Conservation (phyloP, 805 yeast species). For the Nakazawaea sp. region DNA sequence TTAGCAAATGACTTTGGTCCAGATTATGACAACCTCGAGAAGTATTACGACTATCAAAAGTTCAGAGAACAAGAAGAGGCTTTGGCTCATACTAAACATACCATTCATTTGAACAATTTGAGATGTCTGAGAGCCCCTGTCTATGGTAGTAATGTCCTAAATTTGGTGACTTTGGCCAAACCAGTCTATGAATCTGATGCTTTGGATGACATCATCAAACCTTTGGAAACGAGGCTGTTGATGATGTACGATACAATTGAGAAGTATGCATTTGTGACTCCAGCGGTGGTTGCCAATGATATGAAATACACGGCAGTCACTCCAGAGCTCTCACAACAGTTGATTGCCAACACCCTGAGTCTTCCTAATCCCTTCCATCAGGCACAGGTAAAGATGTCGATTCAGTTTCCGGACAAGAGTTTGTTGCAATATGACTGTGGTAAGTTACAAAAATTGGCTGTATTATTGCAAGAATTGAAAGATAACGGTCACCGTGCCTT, state of each 20-base stretch:
- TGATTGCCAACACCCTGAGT: conserved; percentile 22
- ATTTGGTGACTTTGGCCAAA: conserved; percentile 28
- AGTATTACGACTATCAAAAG: conserved; percentile 53
- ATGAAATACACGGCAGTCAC: conserved; percentile 50
- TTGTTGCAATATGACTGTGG: conserved; percentile 95
- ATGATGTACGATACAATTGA: conserved; percentile 48
- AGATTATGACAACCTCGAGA: conserved; percentile 34
- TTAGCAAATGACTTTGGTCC: conserved; percentile 23
- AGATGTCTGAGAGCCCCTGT: conserved; percentile 63
- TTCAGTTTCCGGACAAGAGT: conserved; percentile 95
- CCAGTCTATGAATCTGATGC: conserved; percentile 19
- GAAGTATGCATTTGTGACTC: conserved; percentile 81
- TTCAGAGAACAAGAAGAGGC: conserved; percentile 44
- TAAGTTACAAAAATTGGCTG: conserved; percentile 80
- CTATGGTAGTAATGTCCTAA: conserved; percentile 55
- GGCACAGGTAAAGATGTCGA: conserved; percentile 77
- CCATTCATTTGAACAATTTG: conserved; percentile 54
- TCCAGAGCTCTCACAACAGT: conserved; percentile 16
- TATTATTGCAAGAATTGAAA: conserved; percentile 66
- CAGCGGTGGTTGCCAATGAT: conserved; percentile 74
- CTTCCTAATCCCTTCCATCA: conserved; percentile 60
- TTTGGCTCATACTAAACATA: conserved; percentile 47
- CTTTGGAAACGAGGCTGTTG: conserved; percentile 32
- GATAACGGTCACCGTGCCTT: conserved; percentile 89
- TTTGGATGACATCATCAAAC: conserved; percentile 29